These are phyloP conservation scores for Acarospora socialis DNA, from an alignment of 2,329 filamentous ascomycete species.

Conservation along the genomic window DNA sequence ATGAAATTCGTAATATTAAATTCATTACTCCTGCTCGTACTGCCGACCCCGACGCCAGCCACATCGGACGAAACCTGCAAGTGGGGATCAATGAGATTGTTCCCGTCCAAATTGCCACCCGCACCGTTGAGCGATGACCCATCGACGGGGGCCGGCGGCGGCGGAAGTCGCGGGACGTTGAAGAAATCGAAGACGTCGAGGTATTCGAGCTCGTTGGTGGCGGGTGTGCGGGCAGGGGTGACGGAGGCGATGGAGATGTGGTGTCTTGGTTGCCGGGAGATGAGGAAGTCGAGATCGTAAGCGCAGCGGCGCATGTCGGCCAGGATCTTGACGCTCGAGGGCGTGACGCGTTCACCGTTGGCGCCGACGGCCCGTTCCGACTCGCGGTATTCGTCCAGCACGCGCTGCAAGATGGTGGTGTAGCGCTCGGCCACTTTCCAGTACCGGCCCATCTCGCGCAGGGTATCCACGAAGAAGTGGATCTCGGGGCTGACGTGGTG, in stretches of 20 bases:
- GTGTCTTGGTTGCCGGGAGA: slow-evolving; percentile 60
- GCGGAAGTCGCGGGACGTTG: slow-evolving; percentile 64
- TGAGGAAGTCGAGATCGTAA: slow-evolving; percentile 80
- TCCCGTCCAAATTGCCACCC: too few species aligned
- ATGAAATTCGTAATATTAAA: slow-evolving; percentile 70
- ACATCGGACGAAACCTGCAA: not conserved
- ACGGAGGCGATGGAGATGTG: slow-evolving; percentile 13
- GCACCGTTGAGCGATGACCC: not conserved
- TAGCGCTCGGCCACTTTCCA: slow-evolving; percentile 82
- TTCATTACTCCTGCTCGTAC: slow-evolving; percentile 35
- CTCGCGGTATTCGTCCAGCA: slow-evolving; percentile 74
- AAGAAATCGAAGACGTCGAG: slow-evolving; percentile 91
- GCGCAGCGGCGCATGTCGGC: slow-evolving; percentile 85
- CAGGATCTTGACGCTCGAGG: slow-evolving; percentile 71
- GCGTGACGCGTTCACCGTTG: slow-evolving; percentile 59
- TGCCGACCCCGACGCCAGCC: too few species aligned
- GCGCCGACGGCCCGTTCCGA: slow-evolving; percentile 46
- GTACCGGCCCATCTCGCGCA: slow-evolving; percentile 64
- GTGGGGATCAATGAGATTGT: not conserved
- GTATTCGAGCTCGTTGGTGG: slow-evolving; percentile 74
- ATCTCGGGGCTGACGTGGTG: slow-evolving; percentile 70
- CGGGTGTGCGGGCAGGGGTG: slow-evolving; percentile 39
- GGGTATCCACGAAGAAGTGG: slow-evolving; percentile 64
- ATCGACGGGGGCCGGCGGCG: too few species aligned
- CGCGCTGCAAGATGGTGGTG: slow-evolving; percentile 61